Evolutionary conservation across 2,329 filamentous ascomycete species (phyloP).

Genomic region (Davidsoniella neocaledoniae): DNA sequence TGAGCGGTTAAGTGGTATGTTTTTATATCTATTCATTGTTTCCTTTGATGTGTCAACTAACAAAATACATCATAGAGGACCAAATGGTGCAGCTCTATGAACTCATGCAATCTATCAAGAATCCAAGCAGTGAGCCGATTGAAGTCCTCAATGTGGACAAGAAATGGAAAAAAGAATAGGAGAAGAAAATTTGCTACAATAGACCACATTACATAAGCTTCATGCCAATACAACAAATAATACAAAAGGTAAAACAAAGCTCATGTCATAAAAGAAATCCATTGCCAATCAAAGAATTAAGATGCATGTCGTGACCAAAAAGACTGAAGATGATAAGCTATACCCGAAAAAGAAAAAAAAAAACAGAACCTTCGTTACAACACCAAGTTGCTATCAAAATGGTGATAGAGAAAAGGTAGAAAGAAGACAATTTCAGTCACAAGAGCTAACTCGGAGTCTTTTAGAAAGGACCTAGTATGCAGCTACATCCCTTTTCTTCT

Average conservation of each 20-base stretch:
- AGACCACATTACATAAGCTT: background rate
- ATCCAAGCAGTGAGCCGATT: slow-evolving; percentile 15
- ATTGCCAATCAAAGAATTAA: too few species aligned
- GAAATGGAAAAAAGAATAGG: slow-evolving; percentile 5
- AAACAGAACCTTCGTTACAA: background rate
- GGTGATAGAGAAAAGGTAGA: too few species aligned
- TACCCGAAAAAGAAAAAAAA: background rate
- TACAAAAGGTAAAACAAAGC: background rate
- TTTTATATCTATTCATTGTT: background rate
- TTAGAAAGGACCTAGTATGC: too few species aligned
- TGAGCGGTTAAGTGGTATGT: slow-evolving; percentile 40
- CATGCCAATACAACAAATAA: background rate
- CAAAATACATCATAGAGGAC: slow-evolving; percentile 44
- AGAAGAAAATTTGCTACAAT: background rate
- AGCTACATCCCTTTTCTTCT: too few species aligned
- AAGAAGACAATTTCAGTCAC: too few species aligned
- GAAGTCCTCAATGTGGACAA: slow-evolving; percentile 1
- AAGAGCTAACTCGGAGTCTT: too few species aligned
- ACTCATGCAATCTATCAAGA: slow-evolving; percentile 66
- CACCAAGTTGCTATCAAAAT: too few species aligned
- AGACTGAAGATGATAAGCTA: background rate
- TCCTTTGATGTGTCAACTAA: too few species aligned
- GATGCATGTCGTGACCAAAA: too few species aligned
- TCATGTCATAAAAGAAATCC: background rate
- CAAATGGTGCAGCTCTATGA: slow-evolving; percentile 90